phyloP scores from a whole-genome alignment of 306 rosid species.

The cucumber (Cucumis sativus) region DNA sequence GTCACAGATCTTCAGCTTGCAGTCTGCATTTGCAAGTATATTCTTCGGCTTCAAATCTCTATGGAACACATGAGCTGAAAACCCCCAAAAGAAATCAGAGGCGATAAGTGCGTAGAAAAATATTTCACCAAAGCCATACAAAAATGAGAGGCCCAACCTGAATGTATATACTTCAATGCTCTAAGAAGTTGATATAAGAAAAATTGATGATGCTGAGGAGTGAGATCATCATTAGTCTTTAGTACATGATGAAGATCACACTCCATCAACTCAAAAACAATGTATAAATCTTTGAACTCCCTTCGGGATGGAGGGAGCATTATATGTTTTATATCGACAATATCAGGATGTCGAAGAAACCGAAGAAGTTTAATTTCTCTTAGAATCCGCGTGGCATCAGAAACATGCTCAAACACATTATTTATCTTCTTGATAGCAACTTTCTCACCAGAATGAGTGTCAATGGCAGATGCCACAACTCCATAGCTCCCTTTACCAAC shows the following conservation, averaged over 20 bases:
- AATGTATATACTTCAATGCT: constrained; percentile 54
- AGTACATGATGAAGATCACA: constrained; percentile 58
- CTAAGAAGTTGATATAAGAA: constrained; percentile 67
- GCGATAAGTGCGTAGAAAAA: background rate
- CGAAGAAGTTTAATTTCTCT: constrained; percentile 60
- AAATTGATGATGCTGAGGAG: constrained; percentile 45
- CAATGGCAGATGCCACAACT: constrained; percentile 60
- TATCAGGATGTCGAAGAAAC: constrained; percentile 52
- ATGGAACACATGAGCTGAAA: constrained; percentile 45
- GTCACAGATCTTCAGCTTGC: constrained; percentile 62
- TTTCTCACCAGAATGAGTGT: constrained; percentile 49
- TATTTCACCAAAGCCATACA: background rate
- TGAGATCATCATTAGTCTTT: constrained; percentile 47
- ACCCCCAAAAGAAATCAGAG: constrained; percentile 4
- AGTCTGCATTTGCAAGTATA: constrained; percentile 66
- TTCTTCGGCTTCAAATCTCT: constrained; percentile 65
- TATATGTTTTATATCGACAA: constrained; percentile 55
- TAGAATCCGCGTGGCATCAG: constrained; percentile 50
- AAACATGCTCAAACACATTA: constrained; percentile 53
- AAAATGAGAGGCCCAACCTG: constrained; percentile 27
- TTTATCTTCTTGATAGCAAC: constrained; percentile 61
- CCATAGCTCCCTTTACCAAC: constrained; percentile 65
- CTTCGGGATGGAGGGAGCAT: constrained; percentile 58
- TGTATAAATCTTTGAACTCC: constrained; percentile 53
- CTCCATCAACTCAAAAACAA: constrained; percentile 66